phyloP scores from a whole-genome alignment of 768 basidiomycete genomes.

The Lactifluus volemus region DNA sequence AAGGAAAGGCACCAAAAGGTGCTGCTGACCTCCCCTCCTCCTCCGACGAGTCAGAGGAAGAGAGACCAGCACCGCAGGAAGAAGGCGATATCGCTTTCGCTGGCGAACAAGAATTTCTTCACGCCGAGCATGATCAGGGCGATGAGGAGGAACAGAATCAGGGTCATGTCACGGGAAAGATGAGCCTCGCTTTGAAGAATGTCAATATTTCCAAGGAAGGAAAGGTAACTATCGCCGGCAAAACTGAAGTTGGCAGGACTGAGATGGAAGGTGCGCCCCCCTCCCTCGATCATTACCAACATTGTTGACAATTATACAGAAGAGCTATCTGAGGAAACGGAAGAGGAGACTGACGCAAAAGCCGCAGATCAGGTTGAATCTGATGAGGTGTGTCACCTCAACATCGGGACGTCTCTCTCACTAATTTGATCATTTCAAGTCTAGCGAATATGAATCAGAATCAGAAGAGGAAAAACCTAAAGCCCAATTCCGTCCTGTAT shows the following conservation, averaged over 20 bases:
- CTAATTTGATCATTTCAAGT: slow-evolving; percentile 35
- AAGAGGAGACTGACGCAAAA: slow-evolving; percentile 38
- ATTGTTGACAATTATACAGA: slow-evolving; percentile 18
- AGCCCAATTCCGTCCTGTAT: slow-evolving; percentile 82
- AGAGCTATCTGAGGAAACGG: slow-evolving; percentile 34
- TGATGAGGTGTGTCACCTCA: slow-evolving; percentile 36
- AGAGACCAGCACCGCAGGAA: slow-evolving; percentile 30
- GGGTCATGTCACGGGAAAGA: slow-evolving; percentile 27
- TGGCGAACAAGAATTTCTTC: slow-evolving; percentile 44
- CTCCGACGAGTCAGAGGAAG: slow-evolving; percentile 47
- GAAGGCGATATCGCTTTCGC: slow-evolving; percentile 51
- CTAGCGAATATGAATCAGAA: slow-evolving; percentile 82
- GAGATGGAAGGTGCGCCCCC: slow-evolving; percentile 35
- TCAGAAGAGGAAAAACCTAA: slow-evolving; percentile 66
- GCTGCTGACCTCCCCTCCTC: slow-evolving; percentile 44
- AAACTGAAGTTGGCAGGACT: slow-evolving; percentile 72
- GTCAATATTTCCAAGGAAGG: slow-evolving; percentile 77
- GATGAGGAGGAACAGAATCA: slow-evolving; percentile 30
- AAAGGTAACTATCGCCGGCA: slow-evolving; percentile 70
- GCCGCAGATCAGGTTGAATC: slow-evolving; percentile 29
- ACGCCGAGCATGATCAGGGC: slow-evolving; percentile 38
- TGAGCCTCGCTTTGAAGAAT: slow-evolving; percentile 70
- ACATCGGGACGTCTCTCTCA: slow-evolving; percentile 11
- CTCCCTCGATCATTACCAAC: slow-evolving; percentile 11
- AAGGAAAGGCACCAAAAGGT: slow-evolving; percentile 82